Evolutionary conservation across 106 monocot species (phyloP).

Genomic region (Platanthera zijinensis): DNA sequence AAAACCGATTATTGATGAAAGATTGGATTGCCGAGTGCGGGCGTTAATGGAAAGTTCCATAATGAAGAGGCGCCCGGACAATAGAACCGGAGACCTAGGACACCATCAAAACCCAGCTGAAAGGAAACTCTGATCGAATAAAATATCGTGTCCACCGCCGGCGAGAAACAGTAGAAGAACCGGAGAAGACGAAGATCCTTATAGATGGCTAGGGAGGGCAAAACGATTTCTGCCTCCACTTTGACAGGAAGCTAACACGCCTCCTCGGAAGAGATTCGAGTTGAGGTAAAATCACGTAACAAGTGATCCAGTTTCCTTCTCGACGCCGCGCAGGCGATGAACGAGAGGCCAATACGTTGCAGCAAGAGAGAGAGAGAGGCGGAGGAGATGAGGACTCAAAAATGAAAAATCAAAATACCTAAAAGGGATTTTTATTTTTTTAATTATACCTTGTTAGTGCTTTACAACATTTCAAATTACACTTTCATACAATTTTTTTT

Average conservation of each 20-base stretch:
- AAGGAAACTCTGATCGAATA: not conserved
- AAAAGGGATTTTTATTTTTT: no score
- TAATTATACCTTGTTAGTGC: no score
- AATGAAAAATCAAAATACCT: no score
- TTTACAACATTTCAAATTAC: no score
- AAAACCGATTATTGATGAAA: not conserved
- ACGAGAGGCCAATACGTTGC: not conserved
- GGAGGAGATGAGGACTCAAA: not conserved
- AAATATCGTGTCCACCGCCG: not conserved
- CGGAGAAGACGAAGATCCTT: not conserved
- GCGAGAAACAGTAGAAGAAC: not conserved
- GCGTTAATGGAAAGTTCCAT: not conserved
- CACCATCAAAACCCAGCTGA: not conserved
- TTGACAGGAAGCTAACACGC: not conserved
- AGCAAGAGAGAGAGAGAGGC: not conserved
- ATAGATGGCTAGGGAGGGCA: not conserved
- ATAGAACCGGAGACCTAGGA: not conserved
- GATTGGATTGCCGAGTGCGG: not conserved
- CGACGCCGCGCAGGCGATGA: not conserved
- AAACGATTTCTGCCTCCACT: not conserved
- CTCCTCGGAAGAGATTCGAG: not conserved
- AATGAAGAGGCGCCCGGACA: not conserved
- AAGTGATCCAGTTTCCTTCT: not conserved
- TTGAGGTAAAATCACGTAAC: not conserved
- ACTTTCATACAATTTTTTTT: no score